Evolutionary conservation across 2,329 filamentous ascomycete species (phyloP), one percentile per base, ranked within the genome.

Genomic region (Thermoascus crustaceus): DNA sequence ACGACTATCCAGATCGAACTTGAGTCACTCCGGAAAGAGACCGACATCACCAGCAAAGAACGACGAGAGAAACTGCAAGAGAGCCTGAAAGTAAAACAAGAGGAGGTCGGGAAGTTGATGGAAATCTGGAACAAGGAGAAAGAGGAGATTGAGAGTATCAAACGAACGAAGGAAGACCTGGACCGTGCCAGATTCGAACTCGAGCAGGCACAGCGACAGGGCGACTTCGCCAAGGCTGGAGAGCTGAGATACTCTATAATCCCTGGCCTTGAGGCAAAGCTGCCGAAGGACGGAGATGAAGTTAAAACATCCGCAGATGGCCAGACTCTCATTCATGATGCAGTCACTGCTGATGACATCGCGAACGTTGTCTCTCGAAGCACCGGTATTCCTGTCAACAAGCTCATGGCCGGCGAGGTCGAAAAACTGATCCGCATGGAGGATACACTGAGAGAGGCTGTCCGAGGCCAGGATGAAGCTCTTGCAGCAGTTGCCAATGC

Each of bases 1-100:
- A 93, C 95, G 77, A 96, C 89, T 0, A 86, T 96, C 9, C 89
- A 95, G 55, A 96, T 98, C 43, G 89, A 98, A 58, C 72, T 96
- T 1, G 91, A 96, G 57, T 95, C 87, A 42, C 65, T 98, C 26
- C 77, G 89, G 33, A 96, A 96, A 52, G 91, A 98, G 59, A 94
- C 80, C 7, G 91, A 98, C 48, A 72, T 94, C 32, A 80, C 84
- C 11, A 94, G 87, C 54, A 80, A 80, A 47, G 91, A 96, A 60
- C 78, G 91, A 11, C 75, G 87, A 14, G 84, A 93, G 50, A 89
- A 89, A 53, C 73, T 96, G 1, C 82, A 96, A 56, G 69, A 74
- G 35, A 81, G 82, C 5, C 63, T 96, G 13, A 83, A 84, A 52
- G 68, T 70, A 32, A 82, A 85, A 49, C 82, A 93, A 55, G 80